Evolutionary conservation across 306 rosid genomes (phyloP), one percentile per base, ranked within the genome.

Genomic region (Fragaria ananassa): DNA sequence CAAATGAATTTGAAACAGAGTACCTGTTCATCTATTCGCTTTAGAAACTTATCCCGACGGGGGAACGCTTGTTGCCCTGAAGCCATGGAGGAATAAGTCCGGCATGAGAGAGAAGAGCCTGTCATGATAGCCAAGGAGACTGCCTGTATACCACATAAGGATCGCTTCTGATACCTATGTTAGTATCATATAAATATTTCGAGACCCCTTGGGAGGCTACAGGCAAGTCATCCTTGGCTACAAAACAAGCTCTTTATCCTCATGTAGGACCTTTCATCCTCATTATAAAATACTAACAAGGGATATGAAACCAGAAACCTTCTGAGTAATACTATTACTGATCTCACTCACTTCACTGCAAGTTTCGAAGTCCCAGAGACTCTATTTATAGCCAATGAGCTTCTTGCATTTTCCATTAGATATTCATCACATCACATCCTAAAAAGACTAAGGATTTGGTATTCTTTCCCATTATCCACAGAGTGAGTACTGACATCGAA

Each of bases 221-320:
- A 85, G 91, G 88, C 91, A 82, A 85, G 87, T 85, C 91, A 87
- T 87, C 87, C 91, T 85, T 87, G 88, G 91, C 91, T 87, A 87
- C 84, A 81, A 74, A 77, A 84, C 90, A 63, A 73, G 75, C 88
- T 80, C 91, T 85, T 63, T 11, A 82, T 69, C 86, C 87, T 86
- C 91, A 82, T 82, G 87, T 49, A 72, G 81, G 79, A 84, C 85
- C 78, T 77, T 45, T 56, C 88, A 84, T 87, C 85, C 81, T 27
- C 4, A 10, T 10, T 41, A 42, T 42, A 21, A 25, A 50, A 11
- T 10, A 50, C 21, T 1, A 44, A 4, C 8, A 4, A 8, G 62
- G 23, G 15, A 67, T 41, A 42, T n/a, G 70, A 35, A 18, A 64
- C 47, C 46, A 41, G 70, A 17, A 37, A 35, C 70, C 47, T 7